Conservation (phyloP, 768 basidiomycete species). For the Xerocomellus dryophilus region DNA sequence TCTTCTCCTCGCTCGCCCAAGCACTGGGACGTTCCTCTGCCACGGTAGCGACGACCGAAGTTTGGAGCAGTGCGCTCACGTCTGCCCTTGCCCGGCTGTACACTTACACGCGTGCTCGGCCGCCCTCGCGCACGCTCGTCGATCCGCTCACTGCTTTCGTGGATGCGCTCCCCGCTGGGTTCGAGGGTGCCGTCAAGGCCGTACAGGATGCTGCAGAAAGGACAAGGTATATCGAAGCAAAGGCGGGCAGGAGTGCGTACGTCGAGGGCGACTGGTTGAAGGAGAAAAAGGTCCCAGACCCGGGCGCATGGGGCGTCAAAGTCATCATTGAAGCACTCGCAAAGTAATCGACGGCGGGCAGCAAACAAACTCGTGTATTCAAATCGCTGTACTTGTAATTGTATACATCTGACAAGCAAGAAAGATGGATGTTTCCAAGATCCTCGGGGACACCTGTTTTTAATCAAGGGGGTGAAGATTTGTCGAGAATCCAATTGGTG, state of each 20-base stretch:
- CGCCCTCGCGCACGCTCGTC: constrained; percentile 88
- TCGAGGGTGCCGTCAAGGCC: constrained; percentile 53
- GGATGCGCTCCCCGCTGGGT: constrained; percentile 32
- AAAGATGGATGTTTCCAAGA: no score
- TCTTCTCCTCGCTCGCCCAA: constrained; percentile 85
- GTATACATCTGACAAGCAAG: background rate
- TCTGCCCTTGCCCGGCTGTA: constrained; percentile 62
- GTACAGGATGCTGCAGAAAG: constrained; percentile 66
- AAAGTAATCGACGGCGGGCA: background rate
- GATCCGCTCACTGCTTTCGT: constrained; percentile 86
- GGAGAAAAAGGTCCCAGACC: constrained; percentile 68
- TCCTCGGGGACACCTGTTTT: background rate
- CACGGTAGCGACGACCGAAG: constrained; percentile 37
- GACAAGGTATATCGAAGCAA: constrained; percentile 76
- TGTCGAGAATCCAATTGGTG: no score
- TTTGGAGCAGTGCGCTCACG: constrained; percentile 61
- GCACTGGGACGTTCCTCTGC: constrained; percentile 46
- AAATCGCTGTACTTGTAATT: background rate
- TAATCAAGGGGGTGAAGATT: no score
- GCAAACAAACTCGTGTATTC: background rate
- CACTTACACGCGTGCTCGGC: constrained; percentile 84
- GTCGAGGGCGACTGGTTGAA: constrained; percentile 66
- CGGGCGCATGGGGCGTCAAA: constrained; percentile 90
- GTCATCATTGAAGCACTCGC: constrained; percentile 59
- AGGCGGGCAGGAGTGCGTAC: constrained; percentile 87